Evolutionary conservation across 1,139 yeast species (phyloP).

Genomic region (Suhomyces kunorum): DNA sequence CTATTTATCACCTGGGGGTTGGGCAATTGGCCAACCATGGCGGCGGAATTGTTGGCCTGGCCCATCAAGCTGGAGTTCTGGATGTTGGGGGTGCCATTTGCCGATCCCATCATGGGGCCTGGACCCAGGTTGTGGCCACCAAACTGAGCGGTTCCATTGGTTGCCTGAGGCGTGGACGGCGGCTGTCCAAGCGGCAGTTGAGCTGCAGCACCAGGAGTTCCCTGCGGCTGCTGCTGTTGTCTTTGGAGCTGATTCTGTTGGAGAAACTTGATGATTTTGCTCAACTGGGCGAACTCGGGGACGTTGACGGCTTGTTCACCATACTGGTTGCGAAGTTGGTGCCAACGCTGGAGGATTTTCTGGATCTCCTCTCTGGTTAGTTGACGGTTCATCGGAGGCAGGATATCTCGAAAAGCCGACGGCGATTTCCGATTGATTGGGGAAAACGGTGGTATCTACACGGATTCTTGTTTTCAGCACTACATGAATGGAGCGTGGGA

Average conservation of each 20-base stretch:
- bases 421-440: conserved; percentile 7
- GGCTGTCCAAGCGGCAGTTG: conserved; percentile 11
- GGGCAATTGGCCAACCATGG: conserved; percentile 2
- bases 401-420: conserved; percentile 1
- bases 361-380: conserved; percentile 45
- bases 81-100: conserved; percentile 12
- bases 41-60: neutral
- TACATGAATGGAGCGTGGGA: conserved; percentile 5
- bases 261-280: conserved; percentile 55
- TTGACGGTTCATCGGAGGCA: conserved; percentile 23
- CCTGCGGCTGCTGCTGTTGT: conserved; percentile 22
- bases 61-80: conserved; percentile 8
- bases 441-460: conserved; percentile 4
- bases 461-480: neutral
- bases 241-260: conserved; percentile 43
- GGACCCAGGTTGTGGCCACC: conserved; percentile 5
- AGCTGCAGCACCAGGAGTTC: conserved; percentile 11
- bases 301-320: conserved; percentile 66
- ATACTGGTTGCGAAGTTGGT: conserved; percentile 58
- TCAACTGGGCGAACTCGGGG: conserved; percentile 61
- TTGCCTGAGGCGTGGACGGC: conserved; percentile 11
- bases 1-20: conserved; percentile 7
- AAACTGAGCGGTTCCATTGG: conserved; percentile 11
- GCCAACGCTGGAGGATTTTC: conserved; percentile 56
- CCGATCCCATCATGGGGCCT: conserved; percentile 7